Base-by-base conservation (phyloP, 2,329 filamentous ascomycete species). In the Aspergillus glaucus region DNA sequence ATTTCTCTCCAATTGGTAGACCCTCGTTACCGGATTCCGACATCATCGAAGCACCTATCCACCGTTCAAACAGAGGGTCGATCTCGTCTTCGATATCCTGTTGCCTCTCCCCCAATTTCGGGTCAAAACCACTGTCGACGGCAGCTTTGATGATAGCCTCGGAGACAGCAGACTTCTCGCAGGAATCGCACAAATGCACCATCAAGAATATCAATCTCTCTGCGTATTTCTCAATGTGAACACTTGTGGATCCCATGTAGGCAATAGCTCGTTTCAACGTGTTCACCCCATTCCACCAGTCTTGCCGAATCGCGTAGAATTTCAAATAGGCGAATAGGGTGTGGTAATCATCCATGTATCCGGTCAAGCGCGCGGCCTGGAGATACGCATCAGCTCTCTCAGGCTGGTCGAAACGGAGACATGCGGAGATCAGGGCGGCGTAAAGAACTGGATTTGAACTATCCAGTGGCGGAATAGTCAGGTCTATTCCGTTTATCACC, bases 311-410 rank as follows among this genome's bases (percentile, higher is more conserved):
- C 17, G 62, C 59, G 51, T 70, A 72, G 48, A 66, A 72, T 34
- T 62, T 60, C 22, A 72, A 48, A 50, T 70, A 73, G 7, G 62
- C 59, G 30, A 61, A 64, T 14, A 73, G 52, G n/a, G 65, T 67
- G 14, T 57, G 52, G 48, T 65, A 63, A 30, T 65, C 63, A 44
- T 72, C 70, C 46, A 64, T 60, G 47, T 66, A 70, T 6, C 70
- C 69, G 7, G 57, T 54, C 6, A 58, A 52, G 21, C 69, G 62
- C 34, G 64, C 62, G 32, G 62, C 59, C 34, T 68, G 60, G n/a
- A 69, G 59, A 59, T 65, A 73, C 4, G 69, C 69, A 39, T 72
- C 64, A 9, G 69, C 70, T 55, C 64, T 62, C 28, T 71, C 62
- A 4, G 65, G 64, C 43, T 72, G 69, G 30, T 72, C 61, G 32